These are phyloP conservation scores for Xylaria sp. DNA, from an alignment of 495 filamentous ascomycete genomes.

Conservation along the genomic window DNA sequence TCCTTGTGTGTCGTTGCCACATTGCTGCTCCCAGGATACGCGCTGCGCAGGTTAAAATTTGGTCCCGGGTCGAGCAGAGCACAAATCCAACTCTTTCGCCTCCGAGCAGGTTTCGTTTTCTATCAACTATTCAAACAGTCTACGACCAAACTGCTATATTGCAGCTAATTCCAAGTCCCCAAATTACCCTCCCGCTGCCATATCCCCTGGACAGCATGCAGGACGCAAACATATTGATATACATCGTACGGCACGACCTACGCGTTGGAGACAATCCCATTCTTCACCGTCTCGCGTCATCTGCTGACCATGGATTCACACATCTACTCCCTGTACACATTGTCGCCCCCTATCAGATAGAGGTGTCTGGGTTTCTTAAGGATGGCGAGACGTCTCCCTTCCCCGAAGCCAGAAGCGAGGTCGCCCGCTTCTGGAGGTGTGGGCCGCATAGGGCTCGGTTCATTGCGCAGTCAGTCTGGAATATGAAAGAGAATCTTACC, in stretches of 20 bases:
- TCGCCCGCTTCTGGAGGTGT: constrained; percentile 70
- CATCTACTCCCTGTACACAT: constrained; percentile 72
- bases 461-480: constrained; percentile 70
- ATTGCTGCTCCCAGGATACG: background rate
- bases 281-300: constrained; percentile 58
- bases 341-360: constrained; percentile 68
- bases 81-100: background rate
- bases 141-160: constrained; percentile 11
- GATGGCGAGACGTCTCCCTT: constrained; percentile 58
- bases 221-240: constrained; percentile 59
- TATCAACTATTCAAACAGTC: background rate
- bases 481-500: constrained; percentile 64
- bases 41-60: background rate
- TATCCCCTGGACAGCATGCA: constrained; percentile 38
- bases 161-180: constrained; percentile 12
- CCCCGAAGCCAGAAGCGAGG: constrained; percentile 60
- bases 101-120: background rate
- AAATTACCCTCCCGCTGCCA: constrained; percentile 5
- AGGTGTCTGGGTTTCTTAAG: constrained; percentile 71
- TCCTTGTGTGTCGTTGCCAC: background rate
- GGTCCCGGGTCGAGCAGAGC: background rate
- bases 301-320: constrained; percentile 60
- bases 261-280: constrained; percentile 73
- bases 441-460: constrained; percentile 73
- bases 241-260: constrained; percentile 70